Base-by-base conservation (phyloP, 805 yeast species). In the Metschnikowia vanudenii region DNA sequence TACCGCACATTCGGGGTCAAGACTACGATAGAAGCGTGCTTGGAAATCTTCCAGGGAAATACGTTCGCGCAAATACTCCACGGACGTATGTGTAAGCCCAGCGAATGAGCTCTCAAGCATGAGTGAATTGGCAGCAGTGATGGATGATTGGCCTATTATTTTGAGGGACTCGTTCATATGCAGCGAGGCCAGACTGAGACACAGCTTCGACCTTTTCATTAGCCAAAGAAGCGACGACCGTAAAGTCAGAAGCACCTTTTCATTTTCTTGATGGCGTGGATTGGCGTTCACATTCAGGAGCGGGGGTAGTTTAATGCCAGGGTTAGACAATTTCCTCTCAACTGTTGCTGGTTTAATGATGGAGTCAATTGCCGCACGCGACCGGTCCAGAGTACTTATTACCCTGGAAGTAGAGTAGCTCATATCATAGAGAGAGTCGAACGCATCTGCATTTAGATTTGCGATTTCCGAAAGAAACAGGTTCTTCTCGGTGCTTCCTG, bases 71-170 rank as follows among this genome's bases (percentile, higher is more conserved):
- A 81, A 60, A 52, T 80, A 80, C 33, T 74, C 78, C 39, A 80
- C 68, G 1, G 88, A 82, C 6, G 79, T 75, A 8, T 75, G 72
- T 32, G 78, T 74, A 38, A 81, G 66, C 45, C 75, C 75, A 24
- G 69, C 70, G 57, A 84, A 82, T 53, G 81, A 81, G 52, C 82
- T 73, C 55, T 85, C 92, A 43, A 87, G 68, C 11, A 85, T 78
- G 56, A 77, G 79, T 3, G 85, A 73, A 5, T 83, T 71, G 2
- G 87, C 72, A 0, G 86, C 68, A 2, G 73, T 59, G 2, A 84
- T 70, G 3, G 83, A 71, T 6, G 78, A 65, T 46, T 77, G 71
- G 0, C 96, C 96, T 42, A 87, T 62, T 9, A 63, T 70, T 55
- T 76, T 40, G 26, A 51, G 29, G 14, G 47, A 58, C 52, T 81